Percentiles rank a stretch among this genome's conserved stretches.
These are phyloP conservation scores for Aplosporella prunicola DNA, from an alignment of 2,329 filamentous ascomycete species.

Conservation along the genomic window DNA sequence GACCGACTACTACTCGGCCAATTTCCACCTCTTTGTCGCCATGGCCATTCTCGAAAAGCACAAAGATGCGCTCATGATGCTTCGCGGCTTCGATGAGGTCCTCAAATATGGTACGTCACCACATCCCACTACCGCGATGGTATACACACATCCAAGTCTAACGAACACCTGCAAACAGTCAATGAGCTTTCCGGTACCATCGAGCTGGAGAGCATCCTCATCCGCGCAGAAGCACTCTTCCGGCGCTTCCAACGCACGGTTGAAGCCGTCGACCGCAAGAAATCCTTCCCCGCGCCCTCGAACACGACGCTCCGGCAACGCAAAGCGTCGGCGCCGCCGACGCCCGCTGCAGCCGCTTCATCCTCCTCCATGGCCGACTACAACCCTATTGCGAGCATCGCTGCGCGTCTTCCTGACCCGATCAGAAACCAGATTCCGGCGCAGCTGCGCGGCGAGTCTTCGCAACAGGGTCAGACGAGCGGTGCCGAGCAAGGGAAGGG, in stretches of 20 bases:
- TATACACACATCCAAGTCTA: no score
- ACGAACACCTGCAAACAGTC: constrained; percentile 43
- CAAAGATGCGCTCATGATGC: constrained; percentile 91
- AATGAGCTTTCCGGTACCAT: constrained; percentile 93
- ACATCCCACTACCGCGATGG: neutral
- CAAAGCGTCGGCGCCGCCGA: no score
- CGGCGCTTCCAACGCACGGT: constrained; percentile 78
- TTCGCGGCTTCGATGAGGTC: constrained; percentile 92
- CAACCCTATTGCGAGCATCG: constrained; percentile 5
- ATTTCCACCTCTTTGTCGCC: constrained; percentile 91
- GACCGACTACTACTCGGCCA: constrained; percentile 83
- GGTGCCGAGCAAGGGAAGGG: constrained; percentile 20
- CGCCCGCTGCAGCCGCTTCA: neutral
- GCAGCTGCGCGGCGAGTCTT: no score
- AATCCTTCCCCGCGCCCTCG: constrained; percentile 54
- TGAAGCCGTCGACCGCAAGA: constrained; percentile 85
- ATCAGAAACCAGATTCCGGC: no score
- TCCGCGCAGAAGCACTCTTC: constrained; percentile 83
- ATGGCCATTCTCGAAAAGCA: constrained; percentile 93
- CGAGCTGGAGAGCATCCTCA: constrained; percentile 75
- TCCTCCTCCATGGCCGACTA: neutral
- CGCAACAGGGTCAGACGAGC: neutral
- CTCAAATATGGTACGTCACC: constrained; percentile 73
- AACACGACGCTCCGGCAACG: constrained; percentile 35
- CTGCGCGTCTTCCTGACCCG: no score